phyloP scores from a whole-genome alignment of 2,329 filamentous ascomycete species.

The Botryosphaeria agaves region DNA sequence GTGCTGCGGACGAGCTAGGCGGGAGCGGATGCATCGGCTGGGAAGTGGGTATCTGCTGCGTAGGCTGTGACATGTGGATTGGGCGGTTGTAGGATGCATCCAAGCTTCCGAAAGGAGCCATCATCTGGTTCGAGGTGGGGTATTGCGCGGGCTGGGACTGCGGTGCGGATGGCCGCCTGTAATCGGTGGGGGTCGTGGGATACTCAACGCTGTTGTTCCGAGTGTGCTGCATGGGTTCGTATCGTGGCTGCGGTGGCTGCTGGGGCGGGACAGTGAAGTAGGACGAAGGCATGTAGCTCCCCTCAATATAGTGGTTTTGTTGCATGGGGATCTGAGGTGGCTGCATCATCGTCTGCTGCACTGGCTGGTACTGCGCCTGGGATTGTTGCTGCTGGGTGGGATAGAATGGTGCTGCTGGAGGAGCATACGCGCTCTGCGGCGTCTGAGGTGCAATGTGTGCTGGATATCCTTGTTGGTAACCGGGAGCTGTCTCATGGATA shows the following conservation, averaged over 20 bases:
- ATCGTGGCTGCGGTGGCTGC: slow-evolving; percentile 19
- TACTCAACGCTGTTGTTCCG: slow-evolving; percentile 24
- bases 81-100: slow-evolving; percentile 18
- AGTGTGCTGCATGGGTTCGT: slow-evolving; percentile 14
- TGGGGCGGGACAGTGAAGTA: slow-evolving; percentile 21
- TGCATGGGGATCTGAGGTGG: slow-evolving; percentile 11
- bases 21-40: slow-evolving; percentile 6
- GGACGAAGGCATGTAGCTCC: slow-evolving; percentile 15
- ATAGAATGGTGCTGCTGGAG: slow-evolving; percentile 18
- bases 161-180: slow-evolving; percentile 21
- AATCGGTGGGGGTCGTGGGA: slow-evolving; percentile 15
- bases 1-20: no score
- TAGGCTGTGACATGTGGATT: slow-evolving; percentile 17
- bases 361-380: slow-evolving; percentile 9
- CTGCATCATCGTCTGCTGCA: slow-evolving; percentile 19
- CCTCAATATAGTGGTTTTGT: slow-evolving; percentile 9
- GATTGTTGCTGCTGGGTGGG: slow-evolving; percentile 1
- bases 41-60: slow-evolving; percentile 12
- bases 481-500: slow-evolving; percentile 24
- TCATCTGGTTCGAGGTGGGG: slow-evolving; percentile 16
- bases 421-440: slow-evolving; percentile 18
- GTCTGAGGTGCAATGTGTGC: slow-evolving; percentile 9
- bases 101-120: slow-evolving; percentile 15
- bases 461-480: slow-evolving; percentile 12
- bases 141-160: slow-evolving; percentile 16